Base-by-base conservation (phyloP, 2,329 filamentous ascomycete genomes). In the Onygenales sp. region DNA sequence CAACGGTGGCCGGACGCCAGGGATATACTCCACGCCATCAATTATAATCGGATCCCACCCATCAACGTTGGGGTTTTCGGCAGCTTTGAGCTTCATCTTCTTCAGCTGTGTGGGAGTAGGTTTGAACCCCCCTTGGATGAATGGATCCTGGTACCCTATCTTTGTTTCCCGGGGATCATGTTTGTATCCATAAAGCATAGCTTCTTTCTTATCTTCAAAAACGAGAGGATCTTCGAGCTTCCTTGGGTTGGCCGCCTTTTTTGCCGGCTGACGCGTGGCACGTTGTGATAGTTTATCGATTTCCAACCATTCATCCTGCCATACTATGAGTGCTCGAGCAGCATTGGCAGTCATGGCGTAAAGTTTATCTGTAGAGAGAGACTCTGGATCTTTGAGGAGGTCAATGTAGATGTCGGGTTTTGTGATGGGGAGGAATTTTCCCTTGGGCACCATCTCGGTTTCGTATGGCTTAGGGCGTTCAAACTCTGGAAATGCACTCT, bases 191-290 rank as follows among this genome's bases (percentile, higher is more conserved):
- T 84, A 84, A 0, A 84, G 67, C 54, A 77, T 75, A 1, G 81
- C 75, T 66, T 84, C 81, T 58, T 82, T 82, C 65, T 77, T 77
- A 58, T 81, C 80, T 60, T 82, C 80, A 56, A 74, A 82, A 2
- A 79, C 63, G n/a, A 69, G 65, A 5, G 69, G 66, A 31, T 75
- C 61, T 9, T 78, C 75, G 17, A 76, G 71, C 57, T 79, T 78
- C 55, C 79, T 77, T 2, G 77, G 74, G 41, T 75, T 70, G 11
- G 69, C 67, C 43, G 75, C 71, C 54, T 74, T 71, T 62, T 80
- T 76, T 13, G 74, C 71, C 11, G 75, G 72, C 46, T 78, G 79
- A 59, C 77, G 65, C 36, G 69, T 71, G 21, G 71, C 62, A 43
- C 59, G 56, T 54, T 70, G 75, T 54, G 81, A 78, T n/a, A 83